Base-by-base conservation (phyloP, 1,284 basidiomycete genomes). In the Fomitopsis betulina region DNA sequence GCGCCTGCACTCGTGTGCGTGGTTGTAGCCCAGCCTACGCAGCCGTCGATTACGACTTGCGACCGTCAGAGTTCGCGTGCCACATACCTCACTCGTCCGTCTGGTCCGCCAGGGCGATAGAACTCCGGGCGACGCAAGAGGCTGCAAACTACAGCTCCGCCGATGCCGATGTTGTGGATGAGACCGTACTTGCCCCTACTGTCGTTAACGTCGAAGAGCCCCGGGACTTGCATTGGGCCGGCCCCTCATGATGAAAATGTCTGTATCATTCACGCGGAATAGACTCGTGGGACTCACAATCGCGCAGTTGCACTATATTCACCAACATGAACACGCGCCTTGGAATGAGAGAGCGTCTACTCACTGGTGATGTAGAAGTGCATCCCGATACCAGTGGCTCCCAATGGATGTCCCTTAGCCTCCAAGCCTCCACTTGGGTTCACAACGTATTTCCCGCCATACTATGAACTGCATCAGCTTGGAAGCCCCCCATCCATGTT, bases 401-500 rank as follows among this genome's bases (percentile, higher is more conserved):
- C 92, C 21, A 94, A 78, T 2, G 91, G 91, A 69, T 92, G 89
- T 1, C 93, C 93, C 70, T 94, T 94, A 35, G 90, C 89, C 70
- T 94, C 91, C 33, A 95, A 79, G 0, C 93, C 93, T 37, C 93
- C 93, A 56, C 87, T 89, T 0, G 93, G 91, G 67, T 95, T 95
- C 53, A 95, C 74, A n/a, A 94, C 90, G 62, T 84, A 94, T 71
- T 93, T 92, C 13, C 92, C 92, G 32, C 91, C 91, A 61, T 91
- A 92, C 83, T 89, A 15, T 7, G 57, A 37, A 17, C 23, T 7
- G 19, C 23, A 7, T 38, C 23, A 52, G 21, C 32, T 21, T 3
- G 6, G 25, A 53, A 51, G 55, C 25, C 19, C 6, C 49, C 12
- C 19, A 58, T 52, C 2, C 53, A n/a, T 10, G 2, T 35, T 3